phyloP scores from a whole-genome alignment of 208 protist genomes.

The Acanthamoeba comandoni region DNA sequence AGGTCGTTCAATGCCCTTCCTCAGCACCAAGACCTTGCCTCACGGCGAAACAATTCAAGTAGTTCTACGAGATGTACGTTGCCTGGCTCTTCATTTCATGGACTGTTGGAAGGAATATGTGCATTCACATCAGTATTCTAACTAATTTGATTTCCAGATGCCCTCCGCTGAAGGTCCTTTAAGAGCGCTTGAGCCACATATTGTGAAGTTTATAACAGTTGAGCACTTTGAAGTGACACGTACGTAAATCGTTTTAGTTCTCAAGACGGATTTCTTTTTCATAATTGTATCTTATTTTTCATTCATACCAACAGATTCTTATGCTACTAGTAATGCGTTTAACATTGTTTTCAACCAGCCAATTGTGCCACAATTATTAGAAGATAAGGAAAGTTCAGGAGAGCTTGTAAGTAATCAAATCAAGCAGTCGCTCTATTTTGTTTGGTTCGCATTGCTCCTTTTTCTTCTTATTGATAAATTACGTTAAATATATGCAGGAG shows the following conservation, averaged over 20 bases:
- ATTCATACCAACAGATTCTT: neutral
- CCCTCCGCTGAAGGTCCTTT: slow-evolving; percentile 46
- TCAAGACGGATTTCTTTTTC: neutral
- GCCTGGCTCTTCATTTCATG: too few relatives aligned
- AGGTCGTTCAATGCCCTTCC: neutral
- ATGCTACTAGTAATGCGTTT: neutral
- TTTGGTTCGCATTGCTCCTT: neutral
- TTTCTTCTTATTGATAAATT: neutral
- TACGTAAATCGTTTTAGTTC: neutral
- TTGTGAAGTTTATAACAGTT: slow-evolving; percentile 3
- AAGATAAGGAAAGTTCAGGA: neutral
- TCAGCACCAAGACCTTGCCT: too few relatives aligned
- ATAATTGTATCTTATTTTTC: neutral
- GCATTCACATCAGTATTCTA: neutral
- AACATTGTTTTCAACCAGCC: slow-evolving; percentile 1
- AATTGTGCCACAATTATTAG: neutral
- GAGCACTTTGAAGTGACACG: neutral
- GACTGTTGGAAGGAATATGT: too few relatives aligned
- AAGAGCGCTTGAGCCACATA: slow-evolving; percentile 13
- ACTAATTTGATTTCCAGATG: neutral
- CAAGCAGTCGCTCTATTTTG: neutral
- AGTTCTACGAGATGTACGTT: too few relatives aligned
- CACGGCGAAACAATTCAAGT: too few relatives aligned
- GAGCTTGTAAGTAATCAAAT: neutral
- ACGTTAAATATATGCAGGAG: neutral